phyloP scores from a whole-genome alignment of 371 early-diverging fungal species.

The Batrachochytrium dendrobatidis region DNA sequence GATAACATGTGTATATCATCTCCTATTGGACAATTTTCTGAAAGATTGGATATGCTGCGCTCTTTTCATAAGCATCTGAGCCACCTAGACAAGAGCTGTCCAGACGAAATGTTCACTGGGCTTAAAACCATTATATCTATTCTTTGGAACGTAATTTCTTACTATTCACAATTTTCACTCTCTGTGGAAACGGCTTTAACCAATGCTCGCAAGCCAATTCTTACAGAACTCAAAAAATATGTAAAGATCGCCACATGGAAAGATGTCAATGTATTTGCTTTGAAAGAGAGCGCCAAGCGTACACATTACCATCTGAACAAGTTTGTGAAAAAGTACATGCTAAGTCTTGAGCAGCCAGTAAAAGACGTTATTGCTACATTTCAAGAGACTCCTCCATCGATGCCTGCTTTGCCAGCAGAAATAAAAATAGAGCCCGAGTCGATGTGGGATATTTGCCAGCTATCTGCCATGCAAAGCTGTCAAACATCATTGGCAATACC shows the following conservation, averaged over 20 bases:
- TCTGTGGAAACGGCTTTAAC: conserved; percentile 49
- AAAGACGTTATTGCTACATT: conserved; percentile 57
- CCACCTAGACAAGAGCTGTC: conserved; percentile 1
- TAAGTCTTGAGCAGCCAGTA: conserved; percentile 52
- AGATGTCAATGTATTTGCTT: conserved; percentile 91
- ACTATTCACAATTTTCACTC: conserved; percentile 70
- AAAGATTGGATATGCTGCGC: conserved; percentile 67
- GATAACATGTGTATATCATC: conserved; percentile 79
- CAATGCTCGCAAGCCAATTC: conserved; percentile 63
- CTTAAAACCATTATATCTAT: conserved; percentile 15
- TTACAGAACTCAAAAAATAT: conserved; percentile 82
- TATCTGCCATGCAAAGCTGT: background rate
- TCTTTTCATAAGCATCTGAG: conserved; percentile 63
- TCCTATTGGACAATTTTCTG: conserved; percentile 72
- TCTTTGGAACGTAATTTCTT: conserved; percentile 42
- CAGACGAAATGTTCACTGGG: background rate
- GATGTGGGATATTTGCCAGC: background rate
- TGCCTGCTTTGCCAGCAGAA: background rate
- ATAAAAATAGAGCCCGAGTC: background rate
- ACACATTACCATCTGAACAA: conserved; percentile 86
- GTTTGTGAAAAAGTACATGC: conserved; percentile 79
- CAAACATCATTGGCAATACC: background rate
- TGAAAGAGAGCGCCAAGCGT: conserved; percentile 81
- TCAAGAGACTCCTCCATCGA: conserved; percentile 7
- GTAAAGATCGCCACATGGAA: conserved; percentile 95